A percentile compares a stretch with the other conserved stretches of the same genome.
These are phyloP conservation scores for Neoarthrinium moseri DNA, from an alignment of 2,329 filamentous ascomycete species.

Conservation along the genomic window DNA sequence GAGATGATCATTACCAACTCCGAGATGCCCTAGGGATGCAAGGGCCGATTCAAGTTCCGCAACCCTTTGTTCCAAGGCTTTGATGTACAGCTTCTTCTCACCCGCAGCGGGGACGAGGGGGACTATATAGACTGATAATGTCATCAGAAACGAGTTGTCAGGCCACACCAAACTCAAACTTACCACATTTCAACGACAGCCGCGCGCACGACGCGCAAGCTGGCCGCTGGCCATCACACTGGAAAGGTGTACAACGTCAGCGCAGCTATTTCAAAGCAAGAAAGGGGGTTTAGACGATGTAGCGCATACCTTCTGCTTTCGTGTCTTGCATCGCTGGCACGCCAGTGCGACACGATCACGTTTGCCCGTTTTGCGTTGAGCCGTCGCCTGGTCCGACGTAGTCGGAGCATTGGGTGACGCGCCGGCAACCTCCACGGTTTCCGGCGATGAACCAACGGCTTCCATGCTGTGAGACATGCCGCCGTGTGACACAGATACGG, in stretches of 20 bases:
- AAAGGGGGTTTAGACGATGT: neutral
- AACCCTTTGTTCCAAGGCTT: conserved; percentile 26
- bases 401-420: conserved; percentile 14
- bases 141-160: too few species aligned
- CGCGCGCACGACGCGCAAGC: conserved; percentile 27
- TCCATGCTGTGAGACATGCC: conserved; percentile 19
- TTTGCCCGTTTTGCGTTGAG: conserved; percentile 23
- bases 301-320: conserved; percentile 25
- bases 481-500: conserved; percentile 3
- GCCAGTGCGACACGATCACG: conserved; percentile 27
- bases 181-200: conserved; percentile 27
- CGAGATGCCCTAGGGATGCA: conserved; percentile 21
- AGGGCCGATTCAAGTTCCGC: conserved; percentile 25
- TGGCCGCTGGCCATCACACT: conserved; percentile 28
- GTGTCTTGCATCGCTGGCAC: conserved; percentile 26
- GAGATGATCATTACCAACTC: conserved; percentile 20
- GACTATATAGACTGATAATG: conserved; percentile 24
- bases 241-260: neutral
- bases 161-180: too few species aligned
- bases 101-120: conserved; percentile 27
- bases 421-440: conserved; percentile 15
- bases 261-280: too few species aligned
- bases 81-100: conserved; percentile 29
- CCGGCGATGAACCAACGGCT: conserved; percentile 20
- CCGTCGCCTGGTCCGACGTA: conserved; percentile 15